Evolutionary conservation across 805 yeast genomes (phyloP), one percentile per base, ranked within the genome.

Genomic region (Brettanomyces sp.): DNA sequence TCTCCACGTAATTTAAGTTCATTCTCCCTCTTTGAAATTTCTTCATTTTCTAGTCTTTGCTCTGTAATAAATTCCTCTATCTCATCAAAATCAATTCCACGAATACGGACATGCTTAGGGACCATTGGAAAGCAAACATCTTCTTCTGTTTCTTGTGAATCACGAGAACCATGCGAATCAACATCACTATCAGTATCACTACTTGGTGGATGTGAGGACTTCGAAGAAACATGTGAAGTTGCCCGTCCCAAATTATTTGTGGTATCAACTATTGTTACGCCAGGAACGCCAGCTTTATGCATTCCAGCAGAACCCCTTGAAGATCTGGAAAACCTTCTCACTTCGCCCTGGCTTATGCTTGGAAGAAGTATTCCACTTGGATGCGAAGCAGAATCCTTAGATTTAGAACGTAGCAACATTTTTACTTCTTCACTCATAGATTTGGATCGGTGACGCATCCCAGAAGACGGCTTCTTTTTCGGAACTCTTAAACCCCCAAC

Each of bases 111-210:
- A 47, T 74, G 78, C 49, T 82, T 83, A 4, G 85, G 80, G 43
- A 79, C 68, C 87, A 88, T 83, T 2, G 98, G 98, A 65, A 90
- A 90, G 70, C 98, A 91, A 40, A 91, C 99, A 74, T 91, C 98
- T 60, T 88, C 96, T 58, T 91, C 98, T 0, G 96, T 88, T 59
- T 89, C 96, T 55, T 86, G 95, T 4, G 90, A 81, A 18, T 81
- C 79, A 52, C 88, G 72, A 8, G 91, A 82, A 1, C 81, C 85
- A 54, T 79, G 85, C 1, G 90, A 83, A 54, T 77, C 83, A 21
- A 73, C 74, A 52, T 84, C 91, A 49, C 80, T 75, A 55, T 82
- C 88, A 41, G 41, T 45, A 32, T 44, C 42, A 39, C 37, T 32
- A 18, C 36, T 38, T 24, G 45, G 30, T 21, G 41, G 28, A 24